Base-by-base conservation (phyloP, 2,329 filamentous ascomycete species). In the Zalaria sp. region DNA sequence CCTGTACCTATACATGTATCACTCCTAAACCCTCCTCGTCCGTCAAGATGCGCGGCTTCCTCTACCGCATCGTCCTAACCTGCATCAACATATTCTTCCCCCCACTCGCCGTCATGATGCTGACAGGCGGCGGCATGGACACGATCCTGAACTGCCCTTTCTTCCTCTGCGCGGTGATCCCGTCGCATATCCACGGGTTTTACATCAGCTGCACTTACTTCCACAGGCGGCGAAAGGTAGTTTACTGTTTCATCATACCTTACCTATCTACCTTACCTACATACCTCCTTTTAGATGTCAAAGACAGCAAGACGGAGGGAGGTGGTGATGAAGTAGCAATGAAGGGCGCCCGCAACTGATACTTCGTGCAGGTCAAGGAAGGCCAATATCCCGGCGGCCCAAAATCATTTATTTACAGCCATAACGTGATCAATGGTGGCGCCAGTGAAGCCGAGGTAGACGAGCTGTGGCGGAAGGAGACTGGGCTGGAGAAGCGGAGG, bases 61-160 rank as follows among this genome's bases (percentile, higher is more conserved):
- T 67, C 40, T 59, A 60, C 43, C 59, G 60, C 31, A 44, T 61
- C 40, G 44, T 53, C 44, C 53, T 64, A 37, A 55, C 53, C 29
- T 39, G 54, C 37, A 49, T 62, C 48, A 65, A 64, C 52, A 53
- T 64, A 41, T 52, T 64, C 52, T 65, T 62, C 43, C 61, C 61
- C 3, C 61, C 61, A 0, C 44, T 61, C 3, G 54, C 58, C 3
- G 57, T 66, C 4, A 43, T 55, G 18, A 55, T 64, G 38, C 49
- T 66, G 18, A 55, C 54, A 35, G 62, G 62, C 4, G 50, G 53
- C 8, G 56, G 56, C 7, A 53, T 46, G 41, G 61, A 65, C 45
- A 53, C 52, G 27, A 40, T 59, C 35, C 45, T 64, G 34, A 65
- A 64, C 46, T 58, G 59, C 51, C 36, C 57, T 32, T 52, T 65